Base-by-base conservation (phyloP, 192 early-diverging fungal species). In the Rhizophagus prolifer region DNA sequence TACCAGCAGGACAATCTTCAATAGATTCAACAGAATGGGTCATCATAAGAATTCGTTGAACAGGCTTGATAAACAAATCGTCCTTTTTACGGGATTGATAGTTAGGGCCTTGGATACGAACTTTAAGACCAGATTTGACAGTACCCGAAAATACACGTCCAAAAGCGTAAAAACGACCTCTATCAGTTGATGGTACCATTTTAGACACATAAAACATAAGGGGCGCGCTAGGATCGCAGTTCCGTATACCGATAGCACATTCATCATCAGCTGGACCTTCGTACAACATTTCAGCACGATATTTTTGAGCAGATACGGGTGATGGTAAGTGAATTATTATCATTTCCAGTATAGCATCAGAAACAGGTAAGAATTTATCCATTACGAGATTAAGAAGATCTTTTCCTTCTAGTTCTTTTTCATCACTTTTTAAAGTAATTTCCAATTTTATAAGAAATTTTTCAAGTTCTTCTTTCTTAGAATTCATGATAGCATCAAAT, bases 31-130 rank as follows among this genome's bases (percentile, higher is more conserved):
- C 93, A 83, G 89, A 90, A 86, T 96, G 94, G 85, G 96, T 96
- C 97, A 99, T 98, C 97, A 99, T 99, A 75, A 99, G 91, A 60
- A 99, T 92, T 75, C 97, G 97, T 90, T 99, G 97, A 81, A 99
- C 91, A 87, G 87, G 91, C 92, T 99, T 97, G 85, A 97, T 76
- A 85, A 94, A 92, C 78, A 99, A 83, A 79, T 99, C 96, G 50
- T 90, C 87, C 94, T 98, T 97, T 88, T 86, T 86, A 64, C 96
- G 96, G 50, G 91, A 91, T 26, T 83, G 61, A 86, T 94, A 99
- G 91, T 95, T 93, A 71, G 95, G 96, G 72, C 97, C 97, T 85
- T 96, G 96, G 82, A 99, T 98, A 85, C 97, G 94, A 91, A 99
- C 96, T 93, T 98, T 98, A 81, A 94, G 89, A 90, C 97, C 96